These are phyloP conservation scores for Phialophora expanda DNA, from an alignment of 2,329 filamentous ascomycete species.

Conservation along the genomic window DNA sequence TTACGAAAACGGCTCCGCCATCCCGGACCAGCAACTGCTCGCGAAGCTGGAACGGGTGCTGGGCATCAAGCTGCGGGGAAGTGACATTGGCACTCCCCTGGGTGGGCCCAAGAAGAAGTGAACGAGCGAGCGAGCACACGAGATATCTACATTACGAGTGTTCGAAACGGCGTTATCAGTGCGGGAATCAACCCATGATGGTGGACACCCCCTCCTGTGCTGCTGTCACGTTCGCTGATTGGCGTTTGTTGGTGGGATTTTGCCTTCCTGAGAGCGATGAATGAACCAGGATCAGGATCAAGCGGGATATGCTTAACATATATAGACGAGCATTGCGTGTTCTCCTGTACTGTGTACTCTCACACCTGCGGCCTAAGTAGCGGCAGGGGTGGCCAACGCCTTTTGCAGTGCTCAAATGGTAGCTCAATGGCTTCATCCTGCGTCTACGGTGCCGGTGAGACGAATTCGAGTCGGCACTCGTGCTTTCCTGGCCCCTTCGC, in stretches of 20 bases:
- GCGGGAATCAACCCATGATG: neutral
- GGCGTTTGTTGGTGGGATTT: neutral
- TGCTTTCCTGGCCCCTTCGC: neutral
- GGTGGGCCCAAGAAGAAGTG: conserved; percentile 67
- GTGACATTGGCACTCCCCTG: conserved; percentile 77
- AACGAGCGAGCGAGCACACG: neutral
- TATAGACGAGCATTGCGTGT: neutral
- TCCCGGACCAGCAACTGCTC: conserved; percentile 84
- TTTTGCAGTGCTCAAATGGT: neutral
- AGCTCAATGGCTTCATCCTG: too few relatives aligned
- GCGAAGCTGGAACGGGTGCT: conserved; percentile 79
- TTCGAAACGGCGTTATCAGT: neutral
- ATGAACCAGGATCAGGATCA: neutral
- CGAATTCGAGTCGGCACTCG: neutral
- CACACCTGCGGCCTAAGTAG: neutral
- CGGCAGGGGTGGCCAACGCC: neutral
- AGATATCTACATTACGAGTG: neutral
- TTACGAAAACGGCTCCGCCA: conserved; percentile 79
- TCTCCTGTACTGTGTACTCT: neutral
- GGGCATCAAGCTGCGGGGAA: conserved; percentile 84
- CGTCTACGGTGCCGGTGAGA: too few relatives aligned
- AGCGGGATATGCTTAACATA: neutral
- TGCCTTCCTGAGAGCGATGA: neutral
- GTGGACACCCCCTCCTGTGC: neutral
- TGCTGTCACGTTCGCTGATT: neutral